phyloP scores from a whole-genome alignment of 352 stramenopile genomes.

The Phytophthora pistaciae region DNA sequence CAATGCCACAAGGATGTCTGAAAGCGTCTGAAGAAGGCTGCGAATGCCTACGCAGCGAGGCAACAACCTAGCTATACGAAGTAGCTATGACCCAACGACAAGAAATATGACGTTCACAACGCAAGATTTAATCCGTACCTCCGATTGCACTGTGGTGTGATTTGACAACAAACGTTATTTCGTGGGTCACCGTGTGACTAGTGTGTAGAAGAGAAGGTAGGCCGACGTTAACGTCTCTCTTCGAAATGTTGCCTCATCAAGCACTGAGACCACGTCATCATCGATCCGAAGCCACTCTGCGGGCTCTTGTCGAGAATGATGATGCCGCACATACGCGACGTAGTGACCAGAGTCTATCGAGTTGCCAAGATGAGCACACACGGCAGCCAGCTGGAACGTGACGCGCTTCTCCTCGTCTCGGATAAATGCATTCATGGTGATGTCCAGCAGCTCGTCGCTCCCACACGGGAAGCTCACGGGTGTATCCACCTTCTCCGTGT shows the following conservation, averaged over 20 bases:
- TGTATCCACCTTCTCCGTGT: conserved; percentile 63
- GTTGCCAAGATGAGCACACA: conserved; percentile 77
- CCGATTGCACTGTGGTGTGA: background rate
- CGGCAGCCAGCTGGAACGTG: conserved; percentile 66
- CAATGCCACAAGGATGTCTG: conserved; percentile 10
- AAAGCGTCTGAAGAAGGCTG: background rate
- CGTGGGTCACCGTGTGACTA: background rate
- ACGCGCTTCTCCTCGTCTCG: conserved; percentile 49
- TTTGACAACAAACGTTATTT: background rate
- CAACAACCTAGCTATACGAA: background rate
- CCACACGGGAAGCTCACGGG: conserved; percentile 68
- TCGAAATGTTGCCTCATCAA: background rate
- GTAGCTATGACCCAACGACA: background rate
- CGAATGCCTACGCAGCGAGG: background rate
- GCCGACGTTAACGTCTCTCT: background rate
- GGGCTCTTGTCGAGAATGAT: background rate
- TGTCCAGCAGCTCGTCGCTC: conserved; percentile 50
- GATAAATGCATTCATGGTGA: conserved; percentile 77
- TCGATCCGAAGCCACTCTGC: background rate
- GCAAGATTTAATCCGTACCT: no score
- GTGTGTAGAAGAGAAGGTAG: conserved; percentile 1
- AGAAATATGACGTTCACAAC: background rate
- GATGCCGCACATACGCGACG: conserved; percentile 39
- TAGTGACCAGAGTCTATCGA: conserved; percentile 80
- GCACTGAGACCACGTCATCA: conserved; percentile 1